Evolutionary conservation across 2,329 filamentous ascomycete species (phyloP).

Genomic region (Phaeosphaeria sp.): DNA sequence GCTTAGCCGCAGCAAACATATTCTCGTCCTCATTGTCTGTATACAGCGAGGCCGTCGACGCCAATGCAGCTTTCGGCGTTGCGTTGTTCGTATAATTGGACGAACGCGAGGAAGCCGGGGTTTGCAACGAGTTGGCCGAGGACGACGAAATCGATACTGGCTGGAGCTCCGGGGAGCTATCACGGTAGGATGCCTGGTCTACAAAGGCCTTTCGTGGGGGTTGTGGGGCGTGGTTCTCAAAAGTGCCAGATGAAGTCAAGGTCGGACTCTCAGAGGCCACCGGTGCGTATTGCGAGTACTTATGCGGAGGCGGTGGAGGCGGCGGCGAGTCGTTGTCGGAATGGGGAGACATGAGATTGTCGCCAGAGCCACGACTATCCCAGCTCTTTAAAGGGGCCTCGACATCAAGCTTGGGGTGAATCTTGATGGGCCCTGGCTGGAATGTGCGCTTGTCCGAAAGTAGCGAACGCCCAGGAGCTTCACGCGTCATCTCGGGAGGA

Average conservation of each 20-base stretch:
- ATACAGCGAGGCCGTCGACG: conserved; percentile 21
- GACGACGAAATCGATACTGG: conserved; percentile 36
- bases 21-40: conserved; percentile 39
- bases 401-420: conserved; percentile 52
- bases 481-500: conserved; percentile 32
- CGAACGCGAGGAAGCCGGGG: conserved; percentile 41
- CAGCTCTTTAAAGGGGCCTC: conserved; percentile 60
- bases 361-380: conserved; percentile 59
- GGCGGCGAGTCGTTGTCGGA: conserved; percentile 44
- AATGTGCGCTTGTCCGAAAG: conserved; percentile 44
- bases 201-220: conserved; percentile 37
- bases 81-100: conserved; percentile 37
- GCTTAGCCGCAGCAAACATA: conserved; percentile 32
- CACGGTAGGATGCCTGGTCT: conserved; percentile 24
- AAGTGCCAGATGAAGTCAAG: conserved; percentile 28
- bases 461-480: conserved; percentile 40
- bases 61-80: conserved; percentile 36
- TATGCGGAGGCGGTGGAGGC: conserved; percentile 43
- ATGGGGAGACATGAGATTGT: conserved; percentile 55
- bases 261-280: conserved; percentile 43
- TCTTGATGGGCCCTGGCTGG: conserved; percentile 52
- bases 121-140: conserved; percentile 40
- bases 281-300: conserved; percentile 41
- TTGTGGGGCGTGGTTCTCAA: conserved; percentile 36
- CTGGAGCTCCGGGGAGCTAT: conserved; percentile 32